These are phyloP conservation scores for Pelargonium cotyledonis DNA, from an alignment of 441 rosid genomes.

Conservation along the genomic window DNA sequence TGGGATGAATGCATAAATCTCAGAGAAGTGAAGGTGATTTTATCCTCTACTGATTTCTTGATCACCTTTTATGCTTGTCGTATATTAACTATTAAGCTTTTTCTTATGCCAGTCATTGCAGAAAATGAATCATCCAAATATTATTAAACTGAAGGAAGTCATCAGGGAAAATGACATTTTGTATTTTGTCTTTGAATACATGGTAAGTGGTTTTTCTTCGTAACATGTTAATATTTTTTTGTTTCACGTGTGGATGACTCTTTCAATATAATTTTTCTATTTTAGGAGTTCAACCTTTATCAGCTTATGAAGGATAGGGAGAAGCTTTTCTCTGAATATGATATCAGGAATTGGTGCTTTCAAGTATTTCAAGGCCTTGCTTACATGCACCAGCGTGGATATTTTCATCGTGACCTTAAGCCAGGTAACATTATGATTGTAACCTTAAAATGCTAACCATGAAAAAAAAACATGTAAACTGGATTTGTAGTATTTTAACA, in stretches of 20 bases:
- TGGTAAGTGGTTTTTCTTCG: conserved; percentile 35
- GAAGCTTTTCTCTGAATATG: conserved; percentile 67
- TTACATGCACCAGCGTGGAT: conserved; percentile 87
- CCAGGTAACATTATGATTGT: conserved; percentile 43
- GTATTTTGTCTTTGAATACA: conserved; percentile 85
- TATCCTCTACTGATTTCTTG: conserved; percentile 2
- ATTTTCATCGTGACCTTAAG: conserved; percentile 95
- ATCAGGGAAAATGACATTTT: conserved; percentile 78
- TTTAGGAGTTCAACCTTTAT: conserved; percentile 84
- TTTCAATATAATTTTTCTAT: background rate
- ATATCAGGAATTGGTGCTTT: conserved; percentile 82
- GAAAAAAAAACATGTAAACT: no score
- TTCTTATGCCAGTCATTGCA: conserved; percentile 54
- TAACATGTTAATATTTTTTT: background rate
- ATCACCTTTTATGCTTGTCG: background rate
- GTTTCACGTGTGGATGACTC: background rate
- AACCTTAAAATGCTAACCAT: no score
- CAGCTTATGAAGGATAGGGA: conserved; percentile 81
- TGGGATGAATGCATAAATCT: conserved; percentile 91
- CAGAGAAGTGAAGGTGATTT: conserved; percentile 88
- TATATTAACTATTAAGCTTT: background rate
- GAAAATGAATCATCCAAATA: conserved; percentile 87
- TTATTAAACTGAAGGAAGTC: conserved; percentile 89
- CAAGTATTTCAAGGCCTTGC: conserved; percentile 96
- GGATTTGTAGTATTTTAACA: no score